These are phyloP conservation scores for Eucalyptus pauciflora DNA, from an alignment of 345 rosid genomes.

Conservation along the genomic window DNA sequence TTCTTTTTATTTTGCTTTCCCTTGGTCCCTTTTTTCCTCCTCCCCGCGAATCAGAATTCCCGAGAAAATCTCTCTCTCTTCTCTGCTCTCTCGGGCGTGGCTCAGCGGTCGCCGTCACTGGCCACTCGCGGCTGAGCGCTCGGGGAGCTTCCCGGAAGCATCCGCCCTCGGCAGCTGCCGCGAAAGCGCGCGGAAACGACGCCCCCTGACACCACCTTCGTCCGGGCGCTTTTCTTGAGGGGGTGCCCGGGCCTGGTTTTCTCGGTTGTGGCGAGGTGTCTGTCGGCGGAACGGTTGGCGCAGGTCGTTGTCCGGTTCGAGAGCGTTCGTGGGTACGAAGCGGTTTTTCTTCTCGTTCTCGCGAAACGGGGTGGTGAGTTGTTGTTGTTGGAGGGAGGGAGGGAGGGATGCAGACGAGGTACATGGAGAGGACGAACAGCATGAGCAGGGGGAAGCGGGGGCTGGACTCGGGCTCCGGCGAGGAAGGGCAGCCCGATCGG, in stretches of 20 bases:
- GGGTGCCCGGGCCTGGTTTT: background rate
- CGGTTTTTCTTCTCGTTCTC: background rate
- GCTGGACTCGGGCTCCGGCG: conserved; percentile 40
- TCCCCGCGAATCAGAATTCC: background rate
- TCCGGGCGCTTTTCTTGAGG: background rate
- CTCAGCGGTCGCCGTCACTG: background rate
- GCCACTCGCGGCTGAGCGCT: background rate
- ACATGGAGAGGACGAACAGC: conserved; percentile 70
- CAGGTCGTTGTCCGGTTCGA: background rate
- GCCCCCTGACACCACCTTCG: background rate
- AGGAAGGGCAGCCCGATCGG: conserved; percentile 60
- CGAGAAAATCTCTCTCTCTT: background rate
- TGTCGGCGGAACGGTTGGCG: background rate
- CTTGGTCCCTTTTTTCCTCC: background rate
- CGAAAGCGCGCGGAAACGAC: background rate
- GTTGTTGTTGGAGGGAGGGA: too few relatives aligned
- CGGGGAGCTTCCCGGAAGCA: background rate
- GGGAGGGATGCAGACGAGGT: conserved; percentile 58
- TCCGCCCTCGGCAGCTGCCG: background rate
- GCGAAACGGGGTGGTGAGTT: background rate
- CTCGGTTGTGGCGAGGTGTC: background rate
- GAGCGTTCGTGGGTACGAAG: background rate
- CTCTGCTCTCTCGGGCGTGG: background rate
- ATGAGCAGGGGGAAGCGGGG: conserved; percentile 74
- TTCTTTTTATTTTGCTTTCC: background rate